Base-by-base conservation (phyloP, 768 basidiomycete species). In the Leccinellum rugosiceps region DNA sequence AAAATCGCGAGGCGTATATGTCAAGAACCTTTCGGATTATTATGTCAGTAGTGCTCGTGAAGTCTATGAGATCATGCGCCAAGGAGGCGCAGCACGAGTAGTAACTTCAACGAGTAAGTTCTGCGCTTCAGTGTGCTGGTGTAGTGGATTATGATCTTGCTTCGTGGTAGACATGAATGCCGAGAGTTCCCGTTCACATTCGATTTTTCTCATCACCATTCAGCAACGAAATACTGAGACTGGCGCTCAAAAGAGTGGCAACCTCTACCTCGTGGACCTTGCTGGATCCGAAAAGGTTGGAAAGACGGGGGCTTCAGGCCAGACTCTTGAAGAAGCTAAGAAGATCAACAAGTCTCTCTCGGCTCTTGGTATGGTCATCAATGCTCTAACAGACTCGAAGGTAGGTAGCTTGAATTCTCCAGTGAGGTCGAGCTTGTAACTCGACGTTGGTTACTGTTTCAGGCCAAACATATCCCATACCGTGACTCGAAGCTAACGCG, bases 271-370 rank as follows among this genome's bases (percentile, higher is more conserved):
- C 19, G 97, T 99, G 50, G 97, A 99, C 80, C 79, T 99, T 62
- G 97, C 97, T 55, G 97, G 97, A 65, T 97, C 94, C 21, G 97
- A 99, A 75, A 99, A 99, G 76, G 95, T 99, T 56, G 96, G 96
- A 49, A 99, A 99, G 80, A 99, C 97, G 43, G 97, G 97, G 19
- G 97, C 97, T 51, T 98, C 95, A 3, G 97, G 97, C 1, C 98
- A 99, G 73, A 99, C 97, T 25, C 77, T 99, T 8, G 97, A 99
- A 74, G 97, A 99, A 75, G 97, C 97, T 14, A 99, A 99, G 86
- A 99, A 99, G 82, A 99, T 99, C 77, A 99, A 99, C 79, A 99
- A 99, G 75, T 94, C 91, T 28, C 77, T 99, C 26, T 96, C 94
- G 17, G 97, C 97, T 11, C 83, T 99, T 61, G 97, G 97, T 35